phyloP scores from a whole-genome alignment of 306 rosid genomes.

The Begonia fuchsioides region DNA sequence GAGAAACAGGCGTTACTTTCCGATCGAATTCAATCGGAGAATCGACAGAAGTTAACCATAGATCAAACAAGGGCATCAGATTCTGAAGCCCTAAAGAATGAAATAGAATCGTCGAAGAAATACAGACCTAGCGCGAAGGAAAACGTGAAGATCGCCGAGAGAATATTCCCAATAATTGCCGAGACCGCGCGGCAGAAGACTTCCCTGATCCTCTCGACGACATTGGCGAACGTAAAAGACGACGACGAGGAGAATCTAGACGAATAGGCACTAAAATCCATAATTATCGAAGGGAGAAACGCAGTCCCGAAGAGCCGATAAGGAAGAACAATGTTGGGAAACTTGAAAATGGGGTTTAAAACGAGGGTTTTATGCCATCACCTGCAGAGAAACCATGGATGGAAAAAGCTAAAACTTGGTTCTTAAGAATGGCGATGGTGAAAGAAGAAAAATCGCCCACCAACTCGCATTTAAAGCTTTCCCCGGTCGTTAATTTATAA shows the following conservation, averaged over 20 bases:
- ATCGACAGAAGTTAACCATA: neutral
- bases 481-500: neutral
- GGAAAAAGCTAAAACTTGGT: no score
- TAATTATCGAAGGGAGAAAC: constrained; percentile 14
- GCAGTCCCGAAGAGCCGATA: constrained; percentile 6
- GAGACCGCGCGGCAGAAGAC: constrained; percentile 49
- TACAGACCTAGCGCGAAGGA: constrained; percentile 84
- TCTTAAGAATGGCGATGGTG: no score
- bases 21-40: neutral
- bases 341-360: no score
- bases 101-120: neutral
- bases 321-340: constrained; percentile 3
- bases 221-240: constrained; percentile 37
- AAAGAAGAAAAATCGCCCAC: constrained; percentile 4
- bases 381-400: no score
- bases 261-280: constrained; percentile 59
- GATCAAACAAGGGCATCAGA: no score
- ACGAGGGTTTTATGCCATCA: no score
- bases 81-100: neutral
- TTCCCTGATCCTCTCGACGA: constrained; percentile 46
- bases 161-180: constrained; percentile 65
- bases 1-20: no score
- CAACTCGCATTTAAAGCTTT: constrained; percentile 53
- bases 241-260: constrained; percentile 34
- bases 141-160: constrained; percentile 95